Evolutionary conservation across 768 basidiomycete species (phyloP), one percentile per base, ranked within the genome.

Genomic region (Ramaria sp.): DNA sequence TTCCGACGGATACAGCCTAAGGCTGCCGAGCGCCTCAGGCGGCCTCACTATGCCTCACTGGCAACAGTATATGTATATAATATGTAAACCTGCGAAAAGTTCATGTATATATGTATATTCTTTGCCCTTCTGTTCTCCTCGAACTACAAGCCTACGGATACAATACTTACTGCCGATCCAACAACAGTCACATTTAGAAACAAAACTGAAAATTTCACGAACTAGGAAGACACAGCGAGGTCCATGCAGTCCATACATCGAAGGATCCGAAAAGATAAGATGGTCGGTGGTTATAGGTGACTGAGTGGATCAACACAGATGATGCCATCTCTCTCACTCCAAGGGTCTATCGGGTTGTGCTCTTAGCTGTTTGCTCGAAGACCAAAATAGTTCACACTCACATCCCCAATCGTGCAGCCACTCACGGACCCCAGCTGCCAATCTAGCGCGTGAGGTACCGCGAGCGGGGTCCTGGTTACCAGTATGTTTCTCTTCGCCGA

Each of bases 401-500:
- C 55, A 97, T 57, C 90, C 89, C 91, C 91, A 97, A 55, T 87
- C 81, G 63, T 92, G 88, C 47, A 97, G 70, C 86, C 87, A 95
- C 65, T 92, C 89, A 59, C 89, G 84, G 43, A 96, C 85, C 10
- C 88, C 90, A 1, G 88, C 80, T 12, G 89, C 88, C 6, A 97
- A 76, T 11, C 94, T 84, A 22, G 82, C 79, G 53, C 89, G 83
- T 7, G 90, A 90, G 3, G 90, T 82, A 27, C 91, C 91, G 39
- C 92, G 79, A 12, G 75, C 80, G 3, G 79, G 72, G 64, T 94
- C 91, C 65, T 94, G 91, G n/a, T 84, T 86, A 1, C 89, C 94
- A 0, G 90, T 91, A 68, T 97, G 95, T 69, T 93, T 95, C 69
- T 95, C 91, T 71, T 97, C 92, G 19, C 96, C 95, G 6, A 98